Evolutionary conservation across 2,329 filamentous ascomycete genomes (phyloP).

Genomic region (Pseudovirgaria hyperparasitica): DNA sequence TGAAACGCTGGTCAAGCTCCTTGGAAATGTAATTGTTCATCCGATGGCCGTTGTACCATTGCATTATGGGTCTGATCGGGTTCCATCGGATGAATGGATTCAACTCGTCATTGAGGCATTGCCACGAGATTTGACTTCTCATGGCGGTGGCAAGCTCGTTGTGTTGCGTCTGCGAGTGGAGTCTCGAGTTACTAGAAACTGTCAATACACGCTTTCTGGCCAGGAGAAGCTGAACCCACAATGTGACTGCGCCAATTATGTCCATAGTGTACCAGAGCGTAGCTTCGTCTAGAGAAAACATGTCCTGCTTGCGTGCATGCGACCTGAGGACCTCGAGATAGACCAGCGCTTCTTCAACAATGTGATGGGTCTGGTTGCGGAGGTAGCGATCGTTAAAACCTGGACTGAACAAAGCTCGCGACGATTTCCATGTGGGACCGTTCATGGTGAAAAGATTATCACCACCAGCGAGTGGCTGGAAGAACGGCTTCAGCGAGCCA

Average conservation of each 20-base stretch:
- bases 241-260: conserved; percentile 4
- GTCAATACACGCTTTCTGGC: not conserved
- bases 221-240: conserved; percentile 3
- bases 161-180: conserved; percentile 5
- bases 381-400: conserved; percentile 8
- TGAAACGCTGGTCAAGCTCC: conserved; percentile 8
- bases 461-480: conserved; percentile 9
- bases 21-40: conserved; percentile 10
- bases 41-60: conserved; percentile 14
- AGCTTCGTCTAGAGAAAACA: conserved; percentile 4
- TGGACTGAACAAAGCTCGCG: conserved; percentile 10
- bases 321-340: conserved; percentile 5
- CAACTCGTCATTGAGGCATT: conserved; percentile 2
- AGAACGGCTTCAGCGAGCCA: conserved; percentile 3
- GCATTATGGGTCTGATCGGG: conserved; percentile 6
- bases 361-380: conserved; percentile 3
- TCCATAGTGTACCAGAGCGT: conserved; percentile 6
- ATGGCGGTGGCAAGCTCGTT: conserved; percentile 5
- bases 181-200: conserved; percentile 2
- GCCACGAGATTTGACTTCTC: conserved; percentile 4
- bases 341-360: conserved; percentile 5
- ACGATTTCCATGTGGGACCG: conserved; percentile 9
- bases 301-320: conserved; percentile 1
- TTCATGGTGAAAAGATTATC: conserved; percentile 8
- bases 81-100: conserved; percentile 4